phyloP scores from a whole-genome alignment of 2,329 filamentous ascomycete species.

The Talaromyces rugulosus region DNA sequence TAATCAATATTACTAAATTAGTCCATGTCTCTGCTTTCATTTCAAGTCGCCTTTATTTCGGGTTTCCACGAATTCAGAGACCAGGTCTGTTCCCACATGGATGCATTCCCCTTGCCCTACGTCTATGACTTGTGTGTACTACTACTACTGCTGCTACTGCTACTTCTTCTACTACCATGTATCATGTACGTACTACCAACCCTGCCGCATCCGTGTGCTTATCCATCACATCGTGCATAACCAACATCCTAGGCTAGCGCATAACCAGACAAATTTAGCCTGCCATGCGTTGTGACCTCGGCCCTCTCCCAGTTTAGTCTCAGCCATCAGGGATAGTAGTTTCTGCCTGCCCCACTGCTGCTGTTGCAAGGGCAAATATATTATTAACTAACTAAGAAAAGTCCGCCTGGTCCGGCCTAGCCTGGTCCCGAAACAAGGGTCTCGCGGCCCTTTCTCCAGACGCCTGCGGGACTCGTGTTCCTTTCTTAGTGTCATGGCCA shows the following conservation, averaged over 20 bases:
- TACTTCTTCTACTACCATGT: too few species aligned
- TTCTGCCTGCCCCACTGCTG: neutral
- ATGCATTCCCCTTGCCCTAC: too few species aligned
- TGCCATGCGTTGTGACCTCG: neutral
- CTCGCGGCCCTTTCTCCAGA: constrained; percentile 7
- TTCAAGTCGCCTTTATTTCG: too few species aligned
- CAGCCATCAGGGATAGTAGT: neutral
- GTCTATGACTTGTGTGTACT: too few species aligned
- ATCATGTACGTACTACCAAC: neutral
- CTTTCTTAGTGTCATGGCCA: constrained; percentile 33
- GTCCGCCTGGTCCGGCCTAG: neutral
- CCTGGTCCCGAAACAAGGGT: constrained; percentile 16
- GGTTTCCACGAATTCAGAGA: too few species aligned
- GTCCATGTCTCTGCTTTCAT: too few species aligned
- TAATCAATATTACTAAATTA: too few species aligned
- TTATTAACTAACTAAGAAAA: too few species aligned
- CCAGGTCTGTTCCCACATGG: too few species aligned
- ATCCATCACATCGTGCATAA: neutral
- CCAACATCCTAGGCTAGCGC: neutral
- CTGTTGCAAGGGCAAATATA: neutral
- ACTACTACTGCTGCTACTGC: too few species aligned
- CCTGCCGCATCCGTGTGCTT: neutral
- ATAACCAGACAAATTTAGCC: neutral
- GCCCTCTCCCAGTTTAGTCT: neutral
- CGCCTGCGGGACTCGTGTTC: constrained; percentile 19